A percentile compares a stretch with the other conserved stretches of the same genome.
Evolutionary conservation across 1,139 yeast species (phyloP).

Genomic region (Hyphopichia buzzinii): DNA sequence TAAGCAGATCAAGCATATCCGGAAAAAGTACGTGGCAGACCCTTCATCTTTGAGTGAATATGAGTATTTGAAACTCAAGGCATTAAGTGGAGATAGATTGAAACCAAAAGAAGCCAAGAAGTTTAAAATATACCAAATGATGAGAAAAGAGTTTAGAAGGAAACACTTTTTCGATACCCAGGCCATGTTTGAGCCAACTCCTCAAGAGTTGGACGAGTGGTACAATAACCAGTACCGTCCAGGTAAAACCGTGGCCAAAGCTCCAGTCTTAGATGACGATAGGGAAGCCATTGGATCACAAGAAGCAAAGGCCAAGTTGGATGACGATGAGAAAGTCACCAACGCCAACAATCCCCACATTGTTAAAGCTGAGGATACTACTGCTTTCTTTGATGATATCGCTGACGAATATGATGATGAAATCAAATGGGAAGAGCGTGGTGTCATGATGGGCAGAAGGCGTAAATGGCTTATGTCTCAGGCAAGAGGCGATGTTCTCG

Average conservation of each 20-base stretch:
- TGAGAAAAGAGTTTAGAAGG: constrained; percentile 53
- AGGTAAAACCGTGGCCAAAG: constrained; percentile 16
- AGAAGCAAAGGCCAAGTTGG: constrained; percentile 2
- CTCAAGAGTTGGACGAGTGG: constrained; percentile 47
- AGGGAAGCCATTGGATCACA: constrained; percentile 12
- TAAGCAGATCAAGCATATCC: constrained; percentile 50
- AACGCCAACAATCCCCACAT: constrained; percentile 41
- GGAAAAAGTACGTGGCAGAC: constrained; percentile 39
- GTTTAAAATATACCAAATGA: constrained; percentile 48
- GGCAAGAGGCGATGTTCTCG: constrained; percentile 82
- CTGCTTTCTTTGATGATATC: constrained; percentile 72
- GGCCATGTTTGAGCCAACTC: constrained; percentile 51
- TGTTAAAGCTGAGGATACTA: constrained; percentile 75
- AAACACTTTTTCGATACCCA: constrained; percentile 43
- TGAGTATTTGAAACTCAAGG: constrained; percentile 60
- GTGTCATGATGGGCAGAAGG: constrained; percentile 77
- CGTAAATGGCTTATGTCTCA: constrained; percentile 83
- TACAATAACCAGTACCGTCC: constrained; percentile 39
- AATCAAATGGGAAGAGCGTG: constrained; percentile 82
- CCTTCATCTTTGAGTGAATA: constrained; percentile 53
- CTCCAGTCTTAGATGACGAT: constrained; percentile 27
- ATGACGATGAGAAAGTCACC: constrained; percentile 10
- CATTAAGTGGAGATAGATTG: constrained; percentile 45
- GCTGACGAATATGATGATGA: constrained; percentile 82
- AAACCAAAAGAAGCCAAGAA: constrained; percentile 58